Evolutionary conservation across 345 rosid genomes (phyloP), one percentile per base, ranked within the genome.

Genomic region (Stellera chamaejasme): DNA sequence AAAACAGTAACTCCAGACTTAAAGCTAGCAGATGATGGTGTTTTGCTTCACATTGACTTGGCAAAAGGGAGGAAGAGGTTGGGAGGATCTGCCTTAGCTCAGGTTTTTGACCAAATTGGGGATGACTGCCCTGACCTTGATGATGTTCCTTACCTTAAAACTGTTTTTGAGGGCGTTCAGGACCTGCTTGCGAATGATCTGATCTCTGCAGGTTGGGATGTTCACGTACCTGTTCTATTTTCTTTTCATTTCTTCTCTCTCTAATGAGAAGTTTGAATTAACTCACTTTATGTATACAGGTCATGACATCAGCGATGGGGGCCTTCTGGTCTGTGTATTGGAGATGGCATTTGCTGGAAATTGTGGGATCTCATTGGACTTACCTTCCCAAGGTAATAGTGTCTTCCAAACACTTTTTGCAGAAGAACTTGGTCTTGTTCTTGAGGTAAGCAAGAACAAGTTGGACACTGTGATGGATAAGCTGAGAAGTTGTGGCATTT

Each of bases 321-420:
- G 96, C 59, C 69, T 85, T n/a, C 50, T 88, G 49, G 81, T 83
- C 25, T 73, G 86, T 13, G 83, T 78, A 54, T 53, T 91, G 56
- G 98, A 91, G 72, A 91, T 91, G 98, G 87, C 98, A 46, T 88
- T 85, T 77, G 95, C 92, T 61, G 98, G 98, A 63, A 83, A 91
- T 64, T 75, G 61, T 71, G 96, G 98, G 45, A 67, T 91, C 48
- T 55, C 14, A 45, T 64, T 92, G 59, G 62, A 77, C 68, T 74
- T 92, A 66, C 56, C 61, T 50, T 92, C 93, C 0, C 43, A 43
- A 39, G 87, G 93, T 45, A 72, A 79, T 13, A 78, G 84, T 69
- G 81, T 79, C 60, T 84, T 92, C 68, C 82, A 86, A 64, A 76
- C 93, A 15, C 83, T 92, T 19, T 88, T 82, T 68, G 80, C 96